Conservation (phyloP, 2,329 filamentous ascomycete genomes). For the Fusarium haematococcum region DNA sequence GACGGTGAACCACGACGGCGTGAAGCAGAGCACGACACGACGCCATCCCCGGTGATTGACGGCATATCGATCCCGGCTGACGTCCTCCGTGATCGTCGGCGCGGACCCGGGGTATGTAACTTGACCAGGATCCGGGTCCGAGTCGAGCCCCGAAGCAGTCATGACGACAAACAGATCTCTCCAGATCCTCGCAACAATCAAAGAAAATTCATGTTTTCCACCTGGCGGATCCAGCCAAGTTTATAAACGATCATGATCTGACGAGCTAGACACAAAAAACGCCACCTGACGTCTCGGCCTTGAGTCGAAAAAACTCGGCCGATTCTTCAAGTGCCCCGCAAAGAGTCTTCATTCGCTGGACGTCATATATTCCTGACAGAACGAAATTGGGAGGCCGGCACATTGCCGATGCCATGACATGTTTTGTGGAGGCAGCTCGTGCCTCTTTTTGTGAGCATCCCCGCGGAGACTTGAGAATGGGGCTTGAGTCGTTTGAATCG, state of each 20-base stretch:
- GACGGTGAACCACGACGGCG: conserved; percentile 51
- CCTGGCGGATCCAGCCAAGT: not conserved
- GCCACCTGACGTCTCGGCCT: not conserved
- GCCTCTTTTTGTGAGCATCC: not conserved
- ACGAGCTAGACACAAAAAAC: not conserved
- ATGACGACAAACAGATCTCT: not conserved
- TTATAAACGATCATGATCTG: not conserved
- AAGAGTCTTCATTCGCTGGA: not conserved
- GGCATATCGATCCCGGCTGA: not conserved
- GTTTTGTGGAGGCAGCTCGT: not conserved
- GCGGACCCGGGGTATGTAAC: conserved; percentile 12
- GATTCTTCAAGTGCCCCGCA: not conserved
- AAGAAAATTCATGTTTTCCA: not conserved
- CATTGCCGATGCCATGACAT: not conserved
- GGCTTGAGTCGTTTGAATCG: not conserved
- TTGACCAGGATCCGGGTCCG: conserved; percentile 15
- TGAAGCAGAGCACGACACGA: conserved; percentile 22
- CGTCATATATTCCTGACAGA: not conserved
- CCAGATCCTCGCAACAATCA: not conserved
- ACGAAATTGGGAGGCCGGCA: not conserved
- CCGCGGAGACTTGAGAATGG: not conserved
- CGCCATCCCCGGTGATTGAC: conserved; percentile 26
- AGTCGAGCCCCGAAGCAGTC: not conserved
- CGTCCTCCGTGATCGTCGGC: not conserved
- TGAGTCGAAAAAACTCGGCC: not conserved